These are phyloP conservation scores for Cordyceps farinosa DNA, from an alignment of 2,329 filamentous ascomycete genomes.

Conservation along the genomic window DNA sequence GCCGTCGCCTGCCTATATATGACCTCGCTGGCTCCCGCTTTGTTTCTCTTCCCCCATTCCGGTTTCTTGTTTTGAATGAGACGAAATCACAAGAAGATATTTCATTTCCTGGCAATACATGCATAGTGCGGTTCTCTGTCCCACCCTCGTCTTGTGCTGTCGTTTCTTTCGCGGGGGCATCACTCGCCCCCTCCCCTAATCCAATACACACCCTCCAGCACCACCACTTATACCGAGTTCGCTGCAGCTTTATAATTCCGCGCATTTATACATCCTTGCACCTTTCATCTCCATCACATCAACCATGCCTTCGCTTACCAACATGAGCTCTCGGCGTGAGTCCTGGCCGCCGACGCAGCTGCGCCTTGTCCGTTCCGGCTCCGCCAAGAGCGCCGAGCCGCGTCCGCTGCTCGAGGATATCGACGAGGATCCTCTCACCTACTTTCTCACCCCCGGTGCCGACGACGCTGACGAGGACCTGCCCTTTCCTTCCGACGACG, in stretches of 20 bases:
- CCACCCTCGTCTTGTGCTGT: background rate
- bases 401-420: slow-evolving; percentile 46
- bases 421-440: slow-evolving; percentile 52
- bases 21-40: background rate
- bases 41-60: background rate
- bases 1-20: slow-evolving; percentile 5
- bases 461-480: slow-evolving; percentile 39
- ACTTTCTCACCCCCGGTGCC: slow-evolving; percentile 52
- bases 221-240: slow-evolving; percentile 3
- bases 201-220: background rate
- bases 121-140: background rate
- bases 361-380: slow-evolving; percentile 41
- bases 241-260: background rate
- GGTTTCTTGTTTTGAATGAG: background rate
- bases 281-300: background rate
- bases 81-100: background rate
- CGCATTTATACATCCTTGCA: background rate
- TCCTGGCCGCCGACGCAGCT: slow-evolving; percentile 53
- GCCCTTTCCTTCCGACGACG: slow-evolving; percentile 25
- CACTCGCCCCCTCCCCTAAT: background rate
- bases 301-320: slow-evolving; percentile 35
- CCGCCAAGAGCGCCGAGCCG: slow-evolving; percentile 34
- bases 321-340: slow-evolving; percentile 37
- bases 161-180: background rate
- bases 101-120: background rate